Conservation (phyloP, 2,329 filamentous ascomycete genomes). For the Pseudogymnoascus sp. region DNA sequence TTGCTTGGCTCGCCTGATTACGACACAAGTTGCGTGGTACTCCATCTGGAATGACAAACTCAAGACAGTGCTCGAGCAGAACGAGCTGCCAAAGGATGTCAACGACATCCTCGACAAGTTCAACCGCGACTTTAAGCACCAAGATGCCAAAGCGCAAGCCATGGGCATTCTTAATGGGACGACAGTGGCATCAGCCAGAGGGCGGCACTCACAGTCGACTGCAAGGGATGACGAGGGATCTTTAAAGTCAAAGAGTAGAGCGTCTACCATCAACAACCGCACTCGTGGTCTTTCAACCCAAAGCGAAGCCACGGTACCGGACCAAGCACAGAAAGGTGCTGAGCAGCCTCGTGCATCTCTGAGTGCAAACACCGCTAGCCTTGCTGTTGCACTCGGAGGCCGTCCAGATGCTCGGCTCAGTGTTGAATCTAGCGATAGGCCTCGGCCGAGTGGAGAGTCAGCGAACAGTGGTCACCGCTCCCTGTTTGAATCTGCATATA, state of each 20-base stretch:
- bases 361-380: neutral
- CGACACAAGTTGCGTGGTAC: slow-evolving; percentile 79
- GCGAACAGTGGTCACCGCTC: neutral
- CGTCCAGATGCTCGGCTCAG: neutral
- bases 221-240: slow-evolving; percentile 34
- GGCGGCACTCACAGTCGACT: slow-evolving; percentile 32
- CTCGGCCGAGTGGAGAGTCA: slow-evolving; percentile 6
- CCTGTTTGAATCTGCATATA: neutral
- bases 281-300: slow-evolving; percentile 54
- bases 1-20: slow-evolving; percentile 75
- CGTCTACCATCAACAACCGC: slow-evolving; percentile 30
- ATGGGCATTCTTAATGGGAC: slow-evolving; percentile 74
- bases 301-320: slow-evolving; percentile 49
- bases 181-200: slow-evolving; percentile 25
- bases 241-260: slow-evolving; percentile 22
- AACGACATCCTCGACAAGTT: slow-evolving; percentile 71
- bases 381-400: neutral
- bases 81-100: slow-evolving; percentile 56
- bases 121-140: slow-evolving; percentile 67
- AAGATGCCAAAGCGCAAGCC: slow-evolving; percentile 62
- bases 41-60: slow-evolving; percentile 78
- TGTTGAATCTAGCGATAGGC: slow-evolving; percentile 3
- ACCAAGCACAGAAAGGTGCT: neutral
- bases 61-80: slow-evolving; percentile 62
- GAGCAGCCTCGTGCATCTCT: neutral